phyloP scores from a whole-genome alignment of 1,139 yeast genomes.

The Pichia sp. region DNA sequence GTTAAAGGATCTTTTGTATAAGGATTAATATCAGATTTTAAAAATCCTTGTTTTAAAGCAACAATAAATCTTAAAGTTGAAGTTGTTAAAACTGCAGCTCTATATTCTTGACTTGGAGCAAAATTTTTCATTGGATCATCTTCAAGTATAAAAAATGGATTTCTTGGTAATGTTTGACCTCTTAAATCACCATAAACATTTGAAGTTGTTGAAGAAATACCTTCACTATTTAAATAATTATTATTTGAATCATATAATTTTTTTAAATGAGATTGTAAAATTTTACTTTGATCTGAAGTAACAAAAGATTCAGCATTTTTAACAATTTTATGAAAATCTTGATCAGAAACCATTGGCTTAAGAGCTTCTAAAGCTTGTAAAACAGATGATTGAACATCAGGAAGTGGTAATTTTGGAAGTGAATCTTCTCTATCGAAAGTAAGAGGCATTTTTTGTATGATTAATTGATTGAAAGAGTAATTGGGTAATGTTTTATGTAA shows the following conservation, averaged over 20 bases:
- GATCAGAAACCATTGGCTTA: conserved; percentile 42
- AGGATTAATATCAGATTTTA: conserved; percentile 55
- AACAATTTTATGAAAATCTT: conserved; percentile 37
- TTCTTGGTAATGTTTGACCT: conserved; percentile 66
- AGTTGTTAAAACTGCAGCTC: conserved; percentile 61
- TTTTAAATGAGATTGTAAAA: conserved; percentile 48
- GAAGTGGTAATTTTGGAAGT: conserved; percentile 51
- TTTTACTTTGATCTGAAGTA: conserved; percentile 35
- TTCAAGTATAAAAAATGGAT: conserved; percentile 66
- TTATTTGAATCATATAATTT: conserved; percentile 37
- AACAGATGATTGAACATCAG: conserved; percentile 40
- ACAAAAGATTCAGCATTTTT: conserved; percentile 42
- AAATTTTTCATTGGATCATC: conserved; percentile 63
- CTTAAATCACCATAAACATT: conserved; percentile 60
- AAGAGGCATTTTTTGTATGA: no score
- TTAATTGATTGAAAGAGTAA: no score
- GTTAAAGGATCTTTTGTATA: conserved; percentile 47
- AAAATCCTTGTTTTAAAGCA: conserved; percentile 46
- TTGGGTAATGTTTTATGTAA: no score
- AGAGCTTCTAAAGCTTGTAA: conserved; percentile 43
- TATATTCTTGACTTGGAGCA: conserved; percentile 54
- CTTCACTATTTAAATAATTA: conserved; percentile 53
- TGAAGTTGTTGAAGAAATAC: conserved; percentile 53
- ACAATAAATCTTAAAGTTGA: conserved; percentile 61
- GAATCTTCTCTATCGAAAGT: conserved; percentile 28